These are phyloP conservation scores for Terfezia boudieri DNA, from an alignment of 495 filamentous ascomycete genomes.

Conservation along the genomic window DNA sequence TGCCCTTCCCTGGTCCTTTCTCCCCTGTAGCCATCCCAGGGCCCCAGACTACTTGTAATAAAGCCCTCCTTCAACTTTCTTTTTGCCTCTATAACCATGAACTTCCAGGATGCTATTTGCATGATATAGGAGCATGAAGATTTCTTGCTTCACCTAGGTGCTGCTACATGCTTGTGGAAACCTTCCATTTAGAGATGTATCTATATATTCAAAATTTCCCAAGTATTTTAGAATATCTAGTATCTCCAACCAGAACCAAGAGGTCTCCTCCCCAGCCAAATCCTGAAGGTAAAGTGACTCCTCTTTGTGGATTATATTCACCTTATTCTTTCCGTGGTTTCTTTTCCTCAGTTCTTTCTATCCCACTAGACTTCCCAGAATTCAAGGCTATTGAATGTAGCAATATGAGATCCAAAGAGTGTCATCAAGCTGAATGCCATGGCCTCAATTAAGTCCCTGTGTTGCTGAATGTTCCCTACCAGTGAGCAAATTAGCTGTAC, in stretches of 20 bases:
- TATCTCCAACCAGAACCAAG: slow-evolving; percentile 13
- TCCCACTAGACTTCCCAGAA: not conserved
- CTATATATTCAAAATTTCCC: not conserved
- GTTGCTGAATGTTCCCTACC: too few relatives aligned
- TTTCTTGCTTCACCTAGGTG: too few relatives aligned
- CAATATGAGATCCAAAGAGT: too few relatives aligned
- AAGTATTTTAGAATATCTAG: slow-evolving; percentile 2
- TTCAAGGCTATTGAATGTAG: too few relatives aligned
- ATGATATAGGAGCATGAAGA: too few relatives aligned
- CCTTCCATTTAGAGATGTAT: not conserved
- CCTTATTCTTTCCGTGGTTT: too few relatives aligned
- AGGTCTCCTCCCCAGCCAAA: slow-evolving; percentile 4
- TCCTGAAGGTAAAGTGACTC: not conserved
- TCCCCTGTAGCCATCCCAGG: not conserved
- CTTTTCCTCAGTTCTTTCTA: slow-evolving; percentile 1
- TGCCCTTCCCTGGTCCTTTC: not conserved
- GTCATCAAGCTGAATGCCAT: too few relatives aligned
- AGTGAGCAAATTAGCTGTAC: too few relatives aligned
- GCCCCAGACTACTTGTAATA: slow-evolving; percentile 4
- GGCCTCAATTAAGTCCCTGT: too few relatives aligned
- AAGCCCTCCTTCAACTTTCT: slow-evolving; percentile 2
- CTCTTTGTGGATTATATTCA: not conserved
- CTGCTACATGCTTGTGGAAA: too few relatives aligned
- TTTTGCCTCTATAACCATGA: slow-evolving; percentile 1
- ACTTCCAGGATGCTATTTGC: too few relatives aligned